Base-by-base conservation (phyloP, 2,329 filamentous ascomycete species). In the Colletotrichum sp. region DNA sequence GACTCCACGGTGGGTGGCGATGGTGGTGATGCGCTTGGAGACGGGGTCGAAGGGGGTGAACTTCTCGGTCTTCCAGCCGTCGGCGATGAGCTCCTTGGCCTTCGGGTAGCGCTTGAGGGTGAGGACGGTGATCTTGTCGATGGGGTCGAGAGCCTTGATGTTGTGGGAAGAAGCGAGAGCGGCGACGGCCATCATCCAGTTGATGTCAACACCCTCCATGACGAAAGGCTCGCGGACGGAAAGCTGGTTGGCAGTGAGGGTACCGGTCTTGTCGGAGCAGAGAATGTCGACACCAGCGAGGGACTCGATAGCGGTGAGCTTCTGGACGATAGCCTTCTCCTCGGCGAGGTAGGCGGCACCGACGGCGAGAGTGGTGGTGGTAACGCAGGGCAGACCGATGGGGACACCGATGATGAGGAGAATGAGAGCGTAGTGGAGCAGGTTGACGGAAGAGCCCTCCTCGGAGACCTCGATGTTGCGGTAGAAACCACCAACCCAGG, bases 121-220 rank as follows among this genome's bases (percentile, higher is more conserved):
- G 74, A 95, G 88, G 80, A 95, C 93, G 71, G 93, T 95, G 80
- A 95, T 92, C 87, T 95, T 95, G 87, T 95, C 93, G 81, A 95
- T 95, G 77, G 93, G 93, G 83, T 95, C 94, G 77, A 95, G 90
- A 77, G 93, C 94, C 87, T 94, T 94, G 86, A 94, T 89, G 87
- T 95, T 95, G 88, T 95, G 93, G 77, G 93, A 95, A 68, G 93
- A 95, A 74, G 93, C 94, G 72, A 95, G 90, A 77, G 93, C 93
- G 76, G 94, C 93, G 76, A 94, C 93, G 78, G 93, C 93, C 93
- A 95, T 95, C 93, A 95, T 95, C 93, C 93, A 95, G 88, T 95
- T 94, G 84, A 95, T 91, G 85, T 95, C 93, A 82, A 94, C 91
- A 80, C 93, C 94, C 84, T 95, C 93, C 77, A 93, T 91, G 75